Evolutionary conservation across 768 basidiomycete genomes (phyloP).

Genomic region (Mycena vulgaris): DNA sequence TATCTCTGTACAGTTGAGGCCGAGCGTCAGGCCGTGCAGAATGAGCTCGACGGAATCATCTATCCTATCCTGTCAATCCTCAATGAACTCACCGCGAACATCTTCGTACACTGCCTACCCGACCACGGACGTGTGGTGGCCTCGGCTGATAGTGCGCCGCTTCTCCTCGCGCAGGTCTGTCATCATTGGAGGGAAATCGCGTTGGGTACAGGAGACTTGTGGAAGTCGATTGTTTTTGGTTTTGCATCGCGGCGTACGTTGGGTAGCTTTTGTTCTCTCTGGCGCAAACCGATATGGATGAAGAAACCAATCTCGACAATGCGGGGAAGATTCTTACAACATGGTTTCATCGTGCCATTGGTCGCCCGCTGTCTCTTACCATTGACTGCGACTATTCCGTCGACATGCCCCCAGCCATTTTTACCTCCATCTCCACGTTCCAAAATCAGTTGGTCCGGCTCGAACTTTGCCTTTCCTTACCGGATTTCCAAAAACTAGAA

Average conservation of each 20-base stretch:
- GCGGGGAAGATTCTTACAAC: background rate
- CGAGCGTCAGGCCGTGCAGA: background rate
- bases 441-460: background rate
- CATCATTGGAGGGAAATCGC: conserved; percentile 1
- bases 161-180: background rate
- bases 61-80: background rate
- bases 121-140: conserved; percentile 1
- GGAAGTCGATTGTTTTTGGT: background rate
- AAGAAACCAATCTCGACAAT: background rate
- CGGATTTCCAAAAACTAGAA: background rate
- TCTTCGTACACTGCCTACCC: background rate
- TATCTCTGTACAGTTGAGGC: background rate
- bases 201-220: background rate
- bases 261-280: background rate
- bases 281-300: background rate
- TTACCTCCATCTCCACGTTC: background rate
- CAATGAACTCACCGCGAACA: background rate
- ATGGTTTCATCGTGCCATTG: background rate
- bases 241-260: too few relatives aligned
- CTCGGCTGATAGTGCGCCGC: background rate
- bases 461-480: background rate
- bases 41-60: background rate
- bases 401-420: background rate
- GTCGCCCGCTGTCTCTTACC: background rate
- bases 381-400: background rate